Conservation (phyloP, 257 asterid species). For the Haberlea rhodopensis region DNA sequence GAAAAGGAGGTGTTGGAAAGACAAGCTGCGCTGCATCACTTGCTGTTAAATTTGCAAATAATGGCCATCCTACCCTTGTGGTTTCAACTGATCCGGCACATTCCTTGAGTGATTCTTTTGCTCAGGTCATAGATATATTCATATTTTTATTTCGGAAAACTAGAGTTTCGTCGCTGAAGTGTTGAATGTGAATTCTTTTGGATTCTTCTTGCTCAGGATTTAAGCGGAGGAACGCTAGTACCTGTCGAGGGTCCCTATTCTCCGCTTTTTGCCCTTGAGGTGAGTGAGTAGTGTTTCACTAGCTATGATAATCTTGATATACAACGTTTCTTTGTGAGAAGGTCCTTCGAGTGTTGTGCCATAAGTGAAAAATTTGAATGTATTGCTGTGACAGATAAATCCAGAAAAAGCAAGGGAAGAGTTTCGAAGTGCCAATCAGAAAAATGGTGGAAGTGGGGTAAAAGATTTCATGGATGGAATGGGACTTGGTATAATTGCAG, state of each 20-base stretch:
- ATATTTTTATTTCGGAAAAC: background rate
- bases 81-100: slow-evolving; percentile 99
- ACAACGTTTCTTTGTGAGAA: slow-evolving; percentile 16
- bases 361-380: slow-evolving; percentile 25
- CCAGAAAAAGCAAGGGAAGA: slow-evolving; percentile 97
- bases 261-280: slow-evolving; percentile 99
- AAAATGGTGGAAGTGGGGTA: slow-evolving; percentile 79
- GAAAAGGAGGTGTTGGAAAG: slow-evolving; percentile 98
- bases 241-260: slow-evolving; percentile 87
- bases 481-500: slow-evolving; percentile 94
- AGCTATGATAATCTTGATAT: slow-evolving; percentile 18
- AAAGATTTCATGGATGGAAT: slow-evolving; percentile 98
- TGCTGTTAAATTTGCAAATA: slow-evolving; percentile 95
- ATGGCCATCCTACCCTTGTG: slow-evolving; percentile 93
- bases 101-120: slow-evolving; percentile 97
- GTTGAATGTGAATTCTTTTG: slow-evolving; percentile 21
- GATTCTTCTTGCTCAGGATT: slow-evolving; percentile 54
- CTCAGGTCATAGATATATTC: slow-evolving; percentile 60
- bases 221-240: slow-evolving; percentile 80
- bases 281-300: slow-evolving; percentile 30
- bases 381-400: slow-evolving; percentile 62
- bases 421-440: slow-evolving; percentile 61
- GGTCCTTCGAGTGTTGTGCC: slow-evolving; percentile 12
- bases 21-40: slow-evolving; percentile 98
- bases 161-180: background rate